Percentiles rank a stretch among this genome's conserved stretches.
These are phyloP conservation scores for Gossypioides kirkii DNA, from an alignment of 345 rosid genomes.

Conservation along the genomic window DNA sequence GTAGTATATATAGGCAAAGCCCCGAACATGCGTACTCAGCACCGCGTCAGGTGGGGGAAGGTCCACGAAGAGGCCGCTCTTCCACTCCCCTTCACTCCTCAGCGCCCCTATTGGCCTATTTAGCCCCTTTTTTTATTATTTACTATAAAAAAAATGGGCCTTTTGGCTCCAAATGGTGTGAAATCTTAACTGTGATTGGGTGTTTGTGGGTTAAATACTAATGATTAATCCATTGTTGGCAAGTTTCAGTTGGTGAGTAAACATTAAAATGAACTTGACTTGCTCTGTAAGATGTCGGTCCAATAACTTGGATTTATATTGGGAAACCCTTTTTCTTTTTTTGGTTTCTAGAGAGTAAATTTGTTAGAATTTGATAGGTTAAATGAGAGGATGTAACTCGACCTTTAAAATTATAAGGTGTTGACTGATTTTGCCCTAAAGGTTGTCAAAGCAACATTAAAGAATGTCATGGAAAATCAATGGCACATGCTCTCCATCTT, in stretches of 20 bases:
- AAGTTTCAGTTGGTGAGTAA: neutral
- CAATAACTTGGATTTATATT: neutral
- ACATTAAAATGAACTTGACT: neutral
- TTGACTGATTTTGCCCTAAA: too few relatives aligned
- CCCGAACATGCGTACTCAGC: neutral
- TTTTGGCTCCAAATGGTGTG: neutral
- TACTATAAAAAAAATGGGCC: neutral
- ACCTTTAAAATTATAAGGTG: too few relatives aligned
- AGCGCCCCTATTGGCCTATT: neutral
- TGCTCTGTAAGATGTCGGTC: neutral
- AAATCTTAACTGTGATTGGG: neutral
- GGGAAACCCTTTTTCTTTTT: too few relatives aligned
- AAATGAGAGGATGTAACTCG: too few relatives aligned
- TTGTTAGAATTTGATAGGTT: too few relatives aligned
- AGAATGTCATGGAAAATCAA: too few relatives aligned
- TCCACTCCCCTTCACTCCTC: neutral
- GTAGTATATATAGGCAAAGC: conserved; percentile 1
- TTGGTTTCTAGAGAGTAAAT: too few relatives aligned
- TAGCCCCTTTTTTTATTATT: neutral
- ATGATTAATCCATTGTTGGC: neutral
- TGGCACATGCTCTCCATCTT: too few relatives aligned
- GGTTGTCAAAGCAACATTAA: too few relatives aligned
- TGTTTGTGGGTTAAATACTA: neutral
- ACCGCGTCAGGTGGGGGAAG: neutral
- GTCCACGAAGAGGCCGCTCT: neutral